phyloP scores from a whole-genome alignment of 1,139 yeast genomes.

The Scheffersomyces insectosa region DNA sequence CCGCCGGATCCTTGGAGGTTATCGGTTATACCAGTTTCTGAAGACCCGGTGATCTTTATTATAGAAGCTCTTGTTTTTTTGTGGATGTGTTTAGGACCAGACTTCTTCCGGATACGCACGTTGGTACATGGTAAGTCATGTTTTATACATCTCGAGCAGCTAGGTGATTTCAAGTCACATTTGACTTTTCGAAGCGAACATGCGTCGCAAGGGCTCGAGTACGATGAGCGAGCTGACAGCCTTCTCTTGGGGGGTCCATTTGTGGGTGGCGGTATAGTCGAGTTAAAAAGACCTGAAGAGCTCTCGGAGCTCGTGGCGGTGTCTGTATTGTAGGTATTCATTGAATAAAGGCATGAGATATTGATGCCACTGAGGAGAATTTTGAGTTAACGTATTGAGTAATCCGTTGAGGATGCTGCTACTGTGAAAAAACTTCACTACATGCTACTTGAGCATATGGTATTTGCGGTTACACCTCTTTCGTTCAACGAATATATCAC shows the following conservation, averaged over 20 bases:
- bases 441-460: no score
- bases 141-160: slow-evolving; percentile 38
- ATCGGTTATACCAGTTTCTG: background rate
- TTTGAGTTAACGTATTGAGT: no score
- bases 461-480: no score
- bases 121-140: slow-evolving; percentile 40
- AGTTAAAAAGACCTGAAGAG: background rate
- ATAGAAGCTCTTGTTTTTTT: slow-evolving; percentile 40
- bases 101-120: slow-evolving; percentile 38
- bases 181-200: slow-evolving; percentile 46
- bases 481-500: no score
- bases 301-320: no score
- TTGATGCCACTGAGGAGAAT: no score
- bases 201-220: slow-evolving; percentile 40
- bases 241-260: background rate
- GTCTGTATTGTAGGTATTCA: no score
- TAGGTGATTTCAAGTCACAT: slow-evolving; percentile 40
- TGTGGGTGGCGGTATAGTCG: background rate
- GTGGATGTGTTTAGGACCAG: slow-evolving; percentile 45
- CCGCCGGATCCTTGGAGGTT: background rate
- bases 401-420: no score
- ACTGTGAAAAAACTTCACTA: no score
- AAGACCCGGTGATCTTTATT: slow-evolving; percentile 5
- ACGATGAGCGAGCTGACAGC: slow-evolving; percentile 5
- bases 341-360: no score